Percentiles rank a stretch among this genome's conserved stretches.
Conservation (phyloP, 208 protist species). For the Crithidia expoeki region DNA sequence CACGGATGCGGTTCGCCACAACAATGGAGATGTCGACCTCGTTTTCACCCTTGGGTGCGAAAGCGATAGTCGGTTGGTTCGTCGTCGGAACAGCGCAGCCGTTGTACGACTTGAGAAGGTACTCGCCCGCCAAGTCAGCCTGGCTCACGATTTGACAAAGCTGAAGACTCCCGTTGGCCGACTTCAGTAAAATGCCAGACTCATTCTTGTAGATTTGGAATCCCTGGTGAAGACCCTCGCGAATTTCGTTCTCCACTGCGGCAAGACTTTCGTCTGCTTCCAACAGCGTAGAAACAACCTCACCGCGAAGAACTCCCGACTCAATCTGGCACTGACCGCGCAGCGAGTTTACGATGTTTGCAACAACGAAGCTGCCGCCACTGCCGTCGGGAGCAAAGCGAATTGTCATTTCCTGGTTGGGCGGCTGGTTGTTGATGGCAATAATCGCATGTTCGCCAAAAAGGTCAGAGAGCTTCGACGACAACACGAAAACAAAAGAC, state of each 20-base stretch:
- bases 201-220: constrained; percentile 45
- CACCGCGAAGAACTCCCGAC: constrained; percentile 43
- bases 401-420: constrained; percentile 50
- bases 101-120: constrained; percentile 64
- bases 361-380: constrained; percentile 49
- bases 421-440: constrained; percentile 52
- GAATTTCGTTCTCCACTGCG: constrained; percentile 49
- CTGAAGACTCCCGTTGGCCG: constrained; percentile 40
- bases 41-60: constrained; percentile 35
- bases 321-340: constrained; percentile 63
- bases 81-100: constrained; percentile 32
- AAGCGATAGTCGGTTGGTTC: constrained; percentile 49
- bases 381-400: constrained; percentile 45
- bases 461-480: constrained; percentile 43
- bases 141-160: constrained; percentile 46
- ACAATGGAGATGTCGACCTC: constrained; percentile 40
- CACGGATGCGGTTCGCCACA: constrained; percentile 56
- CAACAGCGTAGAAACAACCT: constrained; percentile 53
- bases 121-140: constrained; percentile 55
- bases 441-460: constrained; percentile 68
- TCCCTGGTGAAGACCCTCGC: constrained; percentile 41
- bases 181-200: constrained; percentile 46
- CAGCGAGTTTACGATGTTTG: constrained; percentile 56
- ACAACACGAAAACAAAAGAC: constrained; percentile 47
- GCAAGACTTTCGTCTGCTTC: constrained; percentile 36